Base-by-base conservation (phyloP, 2,329 filamentous ascomycete species). In the Penicillium concentricum region DNA sequence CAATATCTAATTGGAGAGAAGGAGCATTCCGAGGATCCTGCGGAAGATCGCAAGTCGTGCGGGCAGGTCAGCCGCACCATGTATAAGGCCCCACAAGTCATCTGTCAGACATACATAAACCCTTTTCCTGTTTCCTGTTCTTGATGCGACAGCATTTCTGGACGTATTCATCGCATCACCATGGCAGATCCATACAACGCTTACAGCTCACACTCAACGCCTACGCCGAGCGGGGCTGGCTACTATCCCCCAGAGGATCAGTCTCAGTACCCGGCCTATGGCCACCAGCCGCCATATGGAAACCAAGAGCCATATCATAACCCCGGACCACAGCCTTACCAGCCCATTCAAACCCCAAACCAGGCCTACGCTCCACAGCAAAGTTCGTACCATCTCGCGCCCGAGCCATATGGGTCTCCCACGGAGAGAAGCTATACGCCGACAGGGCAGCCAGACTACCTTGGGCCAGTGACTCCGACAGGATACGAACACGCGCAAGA, bases 141-240 rank as follows among this genome's bases (percentile, higher is more conserved):
- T 26, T 51, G 20, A 20, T 35, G 22, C 2, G 62, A 61, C 55
- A 55, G 51, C 8, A 56, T 57, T 48, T 49, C 49, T 61, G 51
- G 51, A 54, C 39, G 41, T 43, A n/a, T 30, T 45, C 20, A 34
- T 38, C 37, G 49, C 44, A 34, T 44, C 61, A 71, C 37, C 56
- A 84, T 83, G 81, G 82, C 80, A 16, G 79, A 79, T 57, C 79
- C 79, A 37, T 82, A 83, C 74, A 76, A 80, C 61, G 73, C 78
- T 41, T 68, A 76, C 35, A 53, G 61, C 42, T 58, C 62, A 51
- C 67, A 68, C 54, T 50, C 66, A 54, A 56, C 69, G 51, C 59
- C 70, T 43, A 67, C 62, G 12, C 65, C 64, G 9, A 62, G 61
- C 43, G 63, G 58, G 16, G 57, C 62, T 35, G 42, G 57, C 39